Base-by-base conservation (phyloP, 2,329 filamentous ascomycete genomes). In the Rutstroemia sydowiana region DNA sequence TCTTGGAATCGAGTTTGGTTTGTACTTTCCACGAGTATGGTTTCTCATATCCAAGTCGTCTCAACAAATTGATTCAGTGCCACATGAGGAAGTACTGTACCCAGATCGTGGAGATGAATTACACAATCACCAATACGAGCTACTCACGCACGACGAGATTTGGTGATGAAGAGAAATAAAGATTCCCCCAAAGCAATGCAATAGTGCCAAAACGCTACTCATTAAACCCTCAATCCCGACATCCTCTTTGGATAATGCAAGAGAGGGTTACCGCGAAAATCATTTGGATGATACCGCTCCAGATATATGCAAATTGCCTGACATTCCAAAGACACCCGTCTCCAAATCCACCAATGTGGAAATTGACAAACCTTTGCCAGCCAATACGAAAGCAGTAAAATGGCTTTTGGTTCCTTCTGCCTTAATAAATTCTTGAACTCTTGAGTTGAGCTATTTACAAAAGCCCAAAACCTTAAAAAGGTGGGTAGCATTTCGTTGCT, bases 351-450 rank as follows among this genome's bases (percentile, higher is more conserved):
- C 77, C 76, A 80, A 9, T 66, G 60, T 7, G 41, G 34, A 16
- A 66, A 62, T 11, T 66, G 61, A 13, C 68, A 70, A 13, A 76
- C 62, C 55, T 75, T 73, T 9, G 74, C 73, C 61, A 75, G 78
- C 78, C 78, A 84, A 64, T 75, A 78, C 0, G 73, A 70, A n/a
- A 82, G 63, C 32, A 84, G 58, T 10, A 82, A 61, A 54, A 84
- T 59, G 0, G 78, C 79, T 26, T 71, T 67, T 0, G 73, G 65
- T 41, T 84, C 79, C 54, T 77, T 81, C 0, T 55, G 34, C 42
- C 71, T 64, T 1, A 84, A 59, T n/a, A 81, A 55, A 3, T 31
- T 30, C 11, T 69, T 68, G 57, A 73, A 81, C 0, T 66, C 65
- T 0, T 68, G 61, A 16, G 71, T 68, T 44, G 79, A 68, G 43